Evolutionary conservation across 2,329 filamentous ascomycete genomes (phyloP).

Genomic region (Sporothrix pallida): DNA sequence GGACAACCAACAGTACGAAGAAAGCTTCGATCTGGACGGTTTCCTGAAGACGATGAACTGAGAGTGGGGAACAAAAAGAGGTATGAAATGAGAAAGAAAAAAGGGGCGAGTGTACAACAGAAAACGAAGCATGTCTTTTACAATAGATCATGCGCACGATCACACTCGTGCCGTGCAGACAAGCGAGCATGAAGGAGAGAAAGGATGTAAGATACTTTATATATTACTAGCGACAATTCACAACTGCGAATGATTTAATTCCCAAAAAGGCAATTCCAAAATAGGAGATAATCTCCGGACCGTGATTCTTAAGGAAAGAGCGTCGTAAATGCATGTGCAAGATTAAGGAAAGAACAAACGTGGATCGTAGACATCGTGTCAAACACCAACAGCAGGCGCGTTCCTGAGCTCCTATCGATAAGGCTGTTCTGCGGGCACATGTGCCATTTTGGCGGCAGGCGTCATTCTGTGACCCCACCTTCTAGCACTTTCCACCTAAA

Average conservation of each 20-base stretch:
- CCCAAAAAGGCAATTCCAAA: not conserved
- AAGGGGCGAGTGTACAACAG: constrained; percentile 15
- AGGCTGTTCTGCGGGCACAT: not conserved
- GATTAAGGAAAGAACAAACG: not conserved
- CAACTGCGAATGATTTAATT: not conserved
- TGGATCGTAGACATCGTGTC: no score
- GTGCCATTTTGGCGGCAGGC: not conserved
- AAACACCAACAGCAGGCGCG: not conserved
- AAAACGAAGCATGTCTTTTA: not conserved
- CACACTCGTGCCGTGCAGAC: not conserved
- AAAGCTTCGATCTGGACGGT: constrained; percentile 94
- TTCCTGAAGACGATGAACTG: constrained; percentile 93
- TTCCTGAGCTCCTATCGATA: constrained; percentile 34
- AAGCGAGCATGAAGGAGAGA: not conserved
- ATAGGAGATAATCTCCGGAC: not conserved
- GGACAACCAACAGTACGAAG: constrained; percentile 97
- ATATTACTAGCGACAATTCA: constrained; percentile 15
- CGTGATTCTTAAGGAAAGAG: not conserved
- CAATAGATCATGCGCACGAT: constrained; percentile 1
- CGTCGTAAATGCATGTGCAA: not conserved
- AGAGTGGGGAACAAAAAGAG: constrained; percentile 23
- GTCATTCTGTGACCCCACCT: constrained; percentile 31
- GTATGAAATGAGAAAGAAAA: not conserved
- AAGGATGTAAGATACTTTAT: constrained; percentile 18
- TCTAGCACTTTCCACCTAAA: constrained; percentile 29